Percentiles rank a stretch among this genome's conserved stretches.
Evolutionary conservation across 2,329 filamentous ascomycete genomes (phyloP).

Genomic region (Dryadomyces quercivorus): DNA sequence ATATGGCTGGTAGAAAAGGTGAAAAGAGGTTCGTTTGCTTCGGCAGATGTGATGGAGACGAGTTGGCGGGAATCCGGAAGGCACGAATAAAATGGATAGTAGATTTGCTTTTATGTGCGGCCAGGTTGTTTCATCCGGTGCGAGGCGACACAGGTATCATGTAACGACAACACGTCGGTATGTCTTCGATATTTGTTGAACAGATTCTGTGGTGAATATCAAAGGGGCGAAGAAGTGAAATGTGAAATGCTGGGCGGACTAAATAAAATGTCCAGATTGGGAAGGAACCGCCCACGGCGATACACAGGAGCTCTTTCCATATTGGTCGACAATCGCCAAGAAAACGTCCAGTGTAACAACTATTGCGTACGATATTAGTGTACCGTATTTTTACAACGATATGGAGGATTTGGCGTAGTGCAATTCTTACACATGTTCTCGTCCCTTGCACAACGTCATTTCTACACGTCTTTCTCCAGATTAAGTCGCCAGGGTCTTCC

Average conservation of each 20-base stretch:
- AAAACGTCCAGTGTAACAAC: neutral
- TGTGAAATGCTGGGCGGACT: neutral
- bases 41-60: neutral
- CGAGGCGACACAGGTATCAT: neutral
- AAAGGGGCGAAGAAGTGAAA: neutral
- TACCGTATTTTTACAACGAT: neutral
- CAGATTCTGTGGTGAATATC: neutral
- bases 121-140: too few species aligned
- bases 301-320: neutral
- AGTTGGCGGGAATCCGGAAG: neutral
- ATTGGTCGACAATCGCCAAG: neutral
- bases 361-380: too few species aligned
- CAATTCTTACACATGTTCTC: too few species aligned
- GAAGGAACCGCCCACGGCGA: neutral
- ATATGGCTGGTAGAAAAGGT: neutral
- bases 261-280: neutral
- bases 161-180: neutral
- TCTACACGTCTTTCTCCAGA: too few species aligned
- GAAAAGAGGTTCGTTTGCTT: neutral
- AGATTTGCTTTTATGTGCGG: too few species aligned
- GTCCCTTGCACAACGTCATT: too few species aligned
- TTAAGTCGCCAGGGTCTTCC: too few species aligned
- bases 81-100: neutral
- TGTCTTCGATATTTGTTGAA: neutral
- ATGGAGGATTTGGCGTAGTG: too few species aligned